Evolutionary conservation across 192 early-diverging fungal genomes (phyloP), one percentile per base, ranked within the genome.

Genomic region (Coemansia sp.): DNA sequence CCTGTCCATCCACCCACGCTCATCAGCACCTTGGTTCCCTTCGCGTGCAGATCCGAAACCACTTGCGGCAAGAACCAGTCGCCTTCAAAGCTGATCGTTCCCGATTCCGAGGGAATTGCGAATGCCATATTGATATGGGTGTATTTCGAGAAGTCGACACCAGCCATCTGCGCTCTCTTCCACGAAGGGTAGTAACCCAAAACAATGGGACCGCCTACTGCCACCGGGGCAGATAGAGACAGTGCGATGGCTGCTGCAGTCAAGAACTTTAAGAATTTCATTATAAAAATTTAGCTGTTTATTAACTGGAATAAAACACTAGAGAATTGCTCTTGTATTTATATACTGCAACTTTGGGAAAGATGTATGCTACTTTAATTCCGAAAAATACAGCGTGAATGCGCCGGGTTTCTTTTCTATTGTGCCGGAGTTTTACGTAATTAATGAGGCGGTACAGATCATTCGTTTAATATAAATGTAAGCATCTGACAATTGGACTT

Each of bases 1-100:
- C 88, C 87, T 18, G 82, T 87, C 86, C 85, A 88, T 0, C 88
- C 88, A 50, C 88, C 88, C 21, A 90, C 61, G 3, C 85, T 86
- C 31, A 87, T 66, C 6, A 84, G 49, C 0, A 83, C 84, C 61
- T 88, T 89, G 50, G 81, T 59, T n/a, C 70, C 70, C 8, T 80
- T 78, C 13, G 53, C 50, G 48, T 86, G 84, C 12, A 84, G 79
- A 12, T 61, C 62, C 0, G 41, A 40, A 7, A 85, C 78, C 6
- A 86, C 68, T 2, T 68, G 39, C 12, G 75, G 56, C 16, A 83
- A 57, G 13, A 72, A 74, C 43, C 61, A 61, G 16, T 58, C 51
- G 13, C 55, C 67, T 12, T 70, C 63, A 36, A 67, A 80, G 23
- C 48, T 56, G 7, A 82, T 69, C 1, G 60, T 72, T 2, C 72